A percentile compares a stretch with the other conserved stretches of the same genome.
phyloP scores from a whole-genome alignment of 2,329 filamentous ascomycete genomes.

The Arthrobotrys entomopaga region DNA sequence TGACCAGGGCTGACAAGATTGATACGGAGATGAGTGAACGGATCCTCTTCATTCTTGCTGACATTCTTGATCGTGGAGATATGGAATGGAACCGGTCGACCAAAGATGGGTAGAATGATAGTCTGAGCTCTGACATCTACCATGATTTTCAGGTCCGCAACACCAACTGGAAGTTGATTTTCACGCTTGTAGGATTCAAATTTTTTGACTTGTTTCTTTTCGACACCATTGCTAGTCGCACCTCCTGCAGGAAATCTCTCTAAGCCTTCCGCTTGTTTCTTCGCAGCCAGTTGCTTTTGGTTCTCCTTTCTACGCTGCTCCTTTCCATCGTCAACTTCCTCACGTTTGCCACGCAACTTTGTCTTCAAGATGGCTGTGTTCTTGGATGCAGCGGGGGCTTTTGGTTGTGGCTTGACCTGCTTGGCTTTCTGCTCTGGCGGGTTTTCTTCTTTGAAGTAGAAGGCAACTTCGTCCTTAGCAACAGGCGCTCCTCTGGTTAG shows the following conservation, averaged over 20 bases:
- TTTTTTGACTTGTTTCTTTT: conserved; percentile 97
- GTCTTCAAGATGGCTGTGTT: conserved; percentile 85
- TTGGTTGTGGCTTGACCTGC: conserved; percentile 76
- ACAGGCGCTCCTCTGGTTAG: conserved; percentile 94
- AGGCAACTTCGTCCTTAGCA: conserved; percentile 92
- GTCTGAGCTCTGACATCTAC: conserved; percentile 91
- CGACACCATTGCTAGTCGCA: conserved; percentile 82
- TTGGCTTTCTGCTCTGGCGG: conserved; percentile 87
- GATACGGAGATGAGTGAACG: conserved; percentile 92
- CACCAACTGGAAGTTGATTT: conserved; percentile 84
- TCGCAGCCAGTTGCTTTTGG: conserved; percentile 85
- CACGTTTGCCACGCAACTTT: conserved; percentile 87
- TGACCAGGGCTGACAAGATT: conserved; percentile 98
- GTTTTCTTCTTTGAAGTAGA: conserved; percentile 98
- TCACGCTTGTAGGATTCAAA: conserved; percentile 99
- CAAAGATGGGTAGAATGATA: conserved; percentile 95
- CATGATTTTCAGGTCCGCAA: conserved; percentile 86
- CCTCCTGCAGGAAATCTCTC: conserved; percentile 78
- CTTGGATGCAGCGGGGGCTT: conserved; percentile 80
- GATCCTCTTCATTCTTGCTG: conserved; percentile 94
- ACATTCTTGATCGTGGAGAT: conserved; percentile 99
- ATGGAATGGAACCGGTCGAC: conserved; percentile 95
- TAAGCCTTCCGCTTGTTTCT: conserved; percentile 90
- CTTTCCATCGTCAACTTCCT: conserved; percentile 79
- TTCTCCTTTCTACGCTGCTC: conserved; percentile 88